Conservation (phyloP, 352 stramenopile species). For the Globisporangium nagaii region DNA sequence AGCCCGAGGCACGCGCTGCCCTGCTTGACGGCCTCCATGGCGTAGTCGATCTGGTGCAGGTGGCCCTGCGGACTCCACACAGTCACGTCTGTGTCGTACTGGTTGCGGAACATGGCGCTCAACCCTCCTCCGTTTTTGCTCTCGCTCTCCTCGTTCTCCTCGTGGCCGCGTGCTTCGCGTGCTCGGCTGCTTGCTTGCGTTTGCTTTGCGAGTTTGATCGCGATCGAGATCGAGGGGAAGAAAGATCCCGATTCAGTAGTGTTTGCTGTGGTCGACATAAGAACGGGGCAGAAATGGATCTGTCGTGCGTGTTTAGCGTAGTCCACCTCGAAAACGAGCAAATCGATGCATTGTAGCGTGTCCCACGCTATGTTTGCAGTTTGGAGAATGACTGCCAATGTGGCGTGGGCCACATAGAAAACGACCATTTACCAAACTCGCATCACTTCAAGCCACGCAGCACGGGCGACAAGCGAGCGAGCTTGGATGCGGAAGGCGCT, state of each 20-base stretch:
- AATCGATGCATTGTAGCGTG: no score
- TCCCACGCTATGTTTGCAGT: no score
- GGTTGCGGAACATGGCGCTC: conserved; percentile 96
- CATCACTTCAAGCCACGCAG: not conserved
- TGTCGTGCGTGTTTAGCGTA: no score
- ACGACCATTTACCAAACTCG: not conserved
- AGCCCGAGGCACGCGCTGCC: conserved; percentile 95
- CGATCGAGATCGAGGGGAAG: no score
- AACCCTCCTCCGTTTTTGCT: not conserved
- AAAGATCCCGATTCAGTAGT: no score
- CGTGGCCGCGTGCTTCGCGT: conserved; percentile 3
- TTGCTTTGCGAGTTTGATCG: no score
- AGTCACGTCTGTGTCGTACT: conserved; percentile 99
- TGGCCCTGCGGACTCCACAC: conserved; percentile 99
- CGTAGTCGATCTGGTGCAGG: conserved; percentile 98
- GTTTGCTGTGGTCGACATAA: no score
- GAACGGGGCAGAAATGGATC: no score
- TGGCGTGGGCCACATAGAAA: conserved; percentile 6
- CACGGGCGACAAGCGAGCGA: not conserved
- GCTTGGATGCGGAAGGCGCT: not conserved
- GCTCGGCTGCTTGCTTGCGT: conserved; percentile 5
- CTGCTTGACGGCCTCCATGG: conserved; percentile 95
- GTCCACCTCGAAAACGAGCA: no score
- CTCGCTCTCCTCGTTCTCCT: not conserved
- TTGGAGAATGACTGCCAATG: not conserved